Base-by-base conservation (phyloP, 208 protist genomes). In the Herpetomonas tarakana region DNA sequence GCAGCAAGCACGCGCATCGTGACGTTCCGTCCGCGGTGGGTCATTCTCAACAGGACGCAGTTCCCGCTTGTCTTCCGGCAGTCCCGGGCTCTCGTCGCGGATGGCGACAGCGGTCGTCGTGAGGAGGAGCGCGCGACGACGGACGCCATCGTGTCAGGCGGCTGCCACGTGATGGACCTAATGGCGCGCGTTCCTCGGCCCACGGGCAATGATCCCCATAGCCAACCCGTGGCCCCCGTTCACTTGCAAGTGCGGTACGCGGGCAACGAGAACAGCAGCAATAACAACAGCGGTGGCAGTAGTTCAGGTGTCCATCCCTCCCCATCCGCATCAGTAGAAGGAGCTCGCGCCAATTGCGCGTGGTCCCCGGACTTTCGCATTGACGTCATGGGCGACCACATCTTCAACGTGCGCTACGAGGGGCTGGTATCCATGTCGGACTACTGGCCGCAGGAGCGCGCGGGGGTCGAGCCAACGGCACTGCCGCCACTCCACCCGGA, bases 21-120 rank as follows among this genome's bases (percentile, higher is more conserved):
- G 11, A 77, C 73, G 46, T 68, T 92, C 26, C 71, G 66, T 19
- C 86, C 86, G 26, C 76, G 77, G 18, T 92, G 86, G 86, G 73
- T 92, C 27, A 9, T 92, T 28, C 52, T 83, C 29, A 92, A 92
- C 68, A 62, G 70, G 29, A 73, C 78, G 12, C 78, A 65, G 14
- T 70, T 71, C 35, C 24, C 50, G 19, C 57, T 84, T 60, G 18
- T 26, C 55, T 78, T 21, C 47, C 65, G 21, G 62, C 71, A 25
- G 53, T 25, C 24, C 21, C 57, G 24, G 18, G 19, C 1, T 28
- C 19, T 12, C 52, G 24, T 18, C 21, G 27, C 28, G 29, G 12
- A 55, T 14, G 24, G 12, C 4, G 50, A 22, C 14, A n/a, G n/a
- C n/a, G n/a, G n/a, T n/a, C n/a, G n/a, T n/a, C n/a, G n/a, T n/a